A percentile compares a stretch with the other conserved stretches of the same genome.
These are phyloP conservation scores for Rhodotorula sphaerocarpa DNA, from an alignment of 768 basidiomycete genomes.

Conservation along the genomic window DNA sequence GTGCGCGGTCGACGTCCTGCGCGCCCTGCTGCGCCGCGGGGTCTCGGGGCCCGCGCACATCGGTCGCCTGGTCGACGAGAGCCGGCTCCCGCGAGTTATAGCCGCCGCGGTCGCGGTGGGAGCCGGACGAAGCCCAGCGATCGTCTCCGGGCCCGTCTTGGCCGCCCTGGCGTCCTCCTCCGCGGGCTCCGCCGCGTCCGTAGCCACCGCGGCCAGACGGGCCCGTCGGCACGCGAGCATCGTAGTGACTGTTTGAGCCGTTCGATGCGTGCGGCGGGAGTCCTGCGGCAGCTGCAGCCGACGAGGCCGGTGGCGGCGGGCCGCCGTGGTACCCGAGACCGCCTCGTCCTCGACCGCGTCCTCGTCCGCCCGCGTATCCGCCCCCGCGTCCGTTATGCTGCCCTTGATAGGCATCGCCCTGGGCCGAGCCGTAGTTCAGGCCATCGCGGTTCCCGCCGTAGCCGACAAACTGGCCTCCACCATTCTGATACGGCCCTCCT, in stretches of 20 bases:
- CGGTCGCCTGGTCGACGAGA: neutral
- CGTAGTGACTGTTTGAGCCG: slow-evolving; percentile 50
- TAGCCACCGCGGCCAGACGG: slow-evolving; percentile 17
- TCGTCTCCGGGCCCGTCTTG: slow-evolving; percentile 8
- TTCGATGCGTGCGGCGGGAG: too few species aligned
- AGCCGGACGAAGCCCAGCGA: neutral
- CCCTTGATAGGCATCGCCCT: neutral
- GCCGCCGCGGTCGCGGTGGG: neutral
- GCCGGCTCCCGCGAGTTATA: neutral
- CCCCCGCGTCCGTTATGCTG: neutral
- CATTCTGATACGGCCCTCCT: neutral
- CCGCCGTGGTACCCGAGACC: slow-evolving; percentile 18
- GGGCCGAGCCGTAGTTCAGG: slow-evolving; percentile 7
- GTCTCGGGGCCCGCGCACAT: neutral
- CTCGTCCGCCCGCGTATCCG: slow-evolving; percentile 42
- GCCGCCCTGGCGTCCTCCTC: neutral
- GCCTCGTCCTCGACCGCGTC: slow-evolving; percentile 14
- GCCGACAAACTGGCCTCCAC: neutral
- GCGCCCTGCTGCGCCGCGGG: neutral
- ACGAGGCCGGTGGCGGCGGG: slow-evolving; percentile 59
- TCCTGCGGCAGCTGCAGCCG: slow-evolving; percentile 55
- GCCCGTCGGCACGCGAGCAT: slow-evolving; percentile 43
- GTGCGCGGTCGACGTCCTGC: slow-evolving; percentile 3
- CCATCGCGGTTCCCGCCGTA: neutral
- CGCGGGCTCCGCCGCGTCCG: neutral